These are phyloP conservation scores for Carex parvula DNA, from an alignment of 176 grass and related monocot genomes.

Conservation along the genomic window DNA sequence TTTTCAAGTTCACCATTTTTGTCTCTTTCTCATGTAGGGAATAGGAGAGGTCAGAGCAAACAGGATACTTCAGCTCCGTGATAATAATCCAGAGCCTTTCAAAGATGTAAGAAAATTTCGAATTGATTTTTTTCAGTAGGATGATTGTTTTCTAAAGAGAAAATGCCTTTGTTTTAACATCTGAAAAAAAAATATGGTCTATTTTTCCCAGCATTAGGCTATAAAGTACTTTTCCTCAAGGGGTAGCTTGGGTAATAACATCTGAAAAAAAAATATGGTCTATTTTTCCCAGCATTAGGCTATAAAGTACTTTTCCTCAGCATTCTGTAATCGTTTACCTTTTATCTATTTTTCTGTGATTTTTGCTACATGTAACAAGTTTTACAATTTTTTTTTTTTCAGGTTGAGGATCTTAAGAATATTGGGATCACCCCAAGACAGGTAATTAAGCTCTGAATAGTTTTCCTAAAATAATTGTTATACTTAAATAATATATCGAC, in stretches of 20 bases:
- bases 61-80: constrained; percentile 22
- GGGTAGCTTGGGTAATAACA: not conserved
- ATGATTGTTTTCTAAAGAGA: not conserved
- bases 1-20: not conserved
- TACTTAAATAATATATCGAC: not conserved
- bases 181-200: not conserved
- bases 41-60: constrained; percentile 26
- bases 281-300: not conserved
- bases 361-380: not conserved
- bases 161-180: not conserved
- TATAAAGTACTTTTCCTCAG: no score
- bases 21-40: not conserved
- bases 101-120: constrained; percentile 17
- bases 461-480: not conserved
- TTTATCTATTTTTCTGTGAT: not conserved
- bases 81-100: constrained; percentile 18
- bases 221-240: no score
- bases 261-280: not conserved
- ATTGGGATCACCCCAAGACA: constrained; percentile 23
- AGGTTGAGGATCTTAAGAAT: constrained; percentile 21
- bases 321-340: not conserved
- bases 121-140: not conserved
- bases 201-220: not conserved
- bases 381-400: not conserved
- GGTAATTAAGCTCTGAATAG: constrained; percentile 6